Evolutionary conservation across 305 asterid species (phyloP), one percentile per base, ranked within the genome.

Genomic region (Fraxinus ornus): DNA sequence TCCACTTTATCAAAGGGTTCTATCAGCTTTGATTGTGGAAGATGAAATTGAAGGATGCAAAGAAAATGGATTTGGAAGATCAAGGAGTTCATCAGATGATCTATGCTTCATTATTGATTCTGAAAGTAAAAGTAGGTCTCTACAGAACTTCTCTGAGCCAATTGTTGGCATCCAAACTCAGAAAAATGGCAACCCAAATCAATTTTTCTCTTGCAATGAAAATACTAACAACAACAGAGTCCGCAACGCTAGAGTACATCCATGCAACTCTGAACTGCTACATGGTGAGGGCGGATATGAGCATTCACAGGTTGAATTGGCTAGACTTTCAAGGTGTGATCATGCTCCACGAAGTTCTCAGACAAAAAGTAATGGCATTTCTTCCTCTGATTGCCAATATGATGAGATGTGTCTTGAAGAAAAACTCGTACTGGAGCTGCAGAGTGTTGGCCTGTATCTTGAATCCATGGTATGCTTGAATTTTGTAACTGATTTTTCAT

Each of bases 1-100:
- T 79, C 96, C 98, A 77, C 92, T 97, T 82, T 93, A 88, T 89
- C 98, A 97, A 83, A 92, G 98, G 89, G 91, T 97, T 77, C 90
- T 97, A 78, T 95, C 99, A 12, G 98, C 99, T 85, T 87, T 97
- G 71, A 95, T 97, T 71, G 15, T 91, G 60, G 99, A 93, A 81
- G 98, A 94, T 86, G 94, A 94, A 82, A 81, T 85, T 70, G 98
- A 94, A 88, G 94, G 90, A 86, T 90, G 74, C 87, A 95, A 92
- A 84, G 97, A 91, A 78, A 92, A 89, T 88, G 97, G 89, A 78
- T 89, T 86, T 85, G 96, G 82, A 84, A 88, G 87, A 83, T 85
- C 79, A 19, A 70, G 91, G 85, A 85, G 85, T 86, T 90, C 89
- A 39, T 86, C 88, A 80, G 81, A 86, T 86, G 93, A 93, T 66